Conservation (phyloP, 345 rosid genomes). For the Eutrema yunnanense region DNA sequence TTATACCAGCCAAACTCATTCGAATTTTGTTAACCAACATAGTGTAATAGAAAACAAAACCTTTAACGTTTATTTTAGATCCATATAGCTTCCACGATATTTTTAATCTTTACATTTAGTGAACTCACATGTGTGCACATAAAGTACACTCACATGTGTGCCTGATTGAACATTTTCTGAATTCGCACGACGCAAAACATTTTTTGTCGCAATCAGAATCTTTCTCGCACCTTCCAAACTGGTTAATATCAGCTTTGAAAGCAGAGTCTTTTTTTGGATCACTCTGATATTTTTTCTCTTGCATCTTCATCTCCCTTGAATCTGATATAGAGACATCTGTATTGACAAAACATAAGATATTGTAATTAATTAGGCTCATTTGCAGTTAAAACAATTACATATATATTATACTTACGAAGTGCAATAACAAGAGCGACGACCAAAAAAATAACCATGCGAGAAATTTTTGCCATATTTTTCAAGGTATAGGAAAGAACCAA, state of each 20-base stretch:
- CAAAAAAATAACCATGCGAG: background rate
- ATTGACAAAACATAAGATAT: background rate
- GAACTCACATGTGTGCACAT: background rate
- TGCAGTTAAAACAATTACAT: background rate
- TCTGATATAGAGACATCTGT: background rate
- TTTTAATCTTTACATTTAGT: background rate
- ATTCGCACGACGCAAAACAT: background rate
- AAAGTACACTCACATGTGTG: slow-evolving; percentile 5
- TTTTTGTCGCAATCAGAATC: background rate
- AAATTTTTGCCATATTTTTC: background rate
- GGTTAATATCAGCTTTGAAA: background rate
- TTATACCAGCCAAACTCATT: background rate
- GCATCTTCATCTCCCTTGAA: slow-evolving; percentile 9
- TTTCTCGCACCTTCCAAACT: background rate
- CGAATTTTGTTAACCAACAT: background rate
- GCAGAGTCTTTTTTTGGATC: background rate
- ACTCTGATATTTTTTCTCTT: background rate
- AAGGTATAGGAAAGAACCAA: background rate
- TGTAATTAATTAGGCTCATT: background rate
- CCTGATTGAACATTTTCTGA: background rate
- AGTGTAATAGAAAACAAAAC: background rate
- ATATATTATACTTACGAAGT: background rate
- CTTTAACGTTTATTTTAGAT: background rate
- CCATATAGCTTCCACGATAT: background rate
- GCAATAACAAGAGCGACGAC: background rate